Evolutionary conservation across 179 eudicot genomes (phyloP).

Genomic region (Carnegiea gigantea): DNA sequence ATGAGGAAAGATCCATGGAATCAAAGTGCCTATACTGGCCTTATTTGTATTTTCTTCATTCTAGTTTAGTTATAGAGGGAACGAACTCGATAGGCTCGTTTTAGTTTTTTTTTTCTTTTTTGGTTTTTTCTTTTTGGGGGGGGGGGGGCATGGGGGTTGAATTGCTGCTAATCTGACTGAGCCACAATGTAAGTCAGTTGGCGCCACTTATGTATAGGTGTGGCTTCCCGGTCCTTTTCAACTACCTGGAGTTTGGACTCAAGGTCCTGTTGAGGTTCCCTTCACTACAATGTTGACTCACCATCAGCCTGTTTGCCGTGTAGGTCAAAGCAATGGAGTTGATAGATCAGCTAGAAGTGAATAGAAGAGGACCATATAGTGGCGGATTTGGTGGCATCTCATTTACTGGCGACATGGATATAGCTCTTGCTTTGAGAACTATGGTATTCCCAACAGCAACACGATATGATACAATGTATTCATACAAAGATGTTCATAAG

Average conservation of each 20-base stretch:
- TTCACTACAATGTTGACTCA: too few relatives aligned
- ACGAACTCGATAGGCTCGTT: too few relatives aligned
- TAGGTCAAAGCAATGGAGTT: conserved; percentile 59
- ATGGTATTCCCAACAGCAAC: conserved; percentile 46
- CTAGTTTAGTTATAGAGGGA: neutral
- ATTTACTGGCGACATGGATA: conserved; percentile 53
- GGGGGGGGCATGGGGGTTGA: neutral
- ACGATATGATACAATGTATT: conserved; percentile 47
- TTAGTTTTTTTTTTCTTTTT: neutral
- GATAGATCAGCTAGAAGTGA: conserved; percentile 47
- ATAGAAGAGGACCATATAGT: conserved; percentile 54
- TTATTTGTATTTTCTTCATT: too few relatives aligned
- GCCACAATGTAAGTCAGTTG: neutral
- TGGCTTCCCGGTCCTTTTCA: neutral
- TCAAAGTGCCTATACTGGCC: neutral
- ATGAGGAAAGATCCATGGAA: neutral
- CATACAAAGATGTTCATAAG: conserved; percentile 33
- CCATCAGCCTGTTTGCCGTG: neutral
- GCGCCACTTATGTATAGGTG: neutral
- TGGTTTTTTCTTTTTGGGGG: neutral
- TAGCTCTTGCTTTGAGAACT: conserved; percentile 53
- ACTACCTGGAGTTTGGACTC: neutral
- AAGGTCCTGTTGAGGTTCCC: neutral
- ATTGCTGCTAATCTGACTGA: neutral
- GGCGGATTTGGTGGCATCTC: conserved; percentile 63